Evolutionary conservation across 345 rosid genomes (phyloP).

Genomic region (Psidium guajava): DNA sequence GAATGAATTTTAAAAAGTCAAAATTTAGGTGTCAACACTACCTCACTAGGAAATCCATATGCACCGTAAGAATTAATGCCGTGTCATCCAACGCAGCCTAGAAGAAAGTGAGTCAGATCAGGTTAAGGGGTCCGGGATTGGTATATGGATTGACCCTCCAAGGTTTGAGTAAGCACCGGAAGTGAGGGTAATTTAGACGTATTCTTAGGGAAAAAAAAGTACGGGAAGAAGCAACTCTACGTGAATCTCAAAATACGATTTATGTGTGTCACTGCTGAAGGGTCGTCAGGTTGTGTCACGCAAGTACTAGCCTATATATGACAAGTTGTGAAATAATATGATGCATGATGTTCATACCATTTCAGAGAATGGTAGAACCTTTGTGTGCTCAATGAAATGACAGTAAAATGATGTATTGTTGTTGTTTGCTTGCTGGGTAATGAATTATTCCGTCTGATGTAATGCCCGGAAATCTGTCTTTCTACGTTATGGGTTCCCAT

Average conservation of each 20-base stretch:
- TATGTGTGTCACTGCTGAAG: neutral
- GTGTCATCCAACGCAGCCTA: too few relatives aligned
- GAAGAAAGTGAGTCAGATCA: too few relatives aligned
- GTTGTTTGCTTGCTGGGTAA: fast-evolving
- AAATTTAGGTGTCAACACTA: too few relatives aligned
- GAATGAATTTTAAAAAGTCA: too few relatives aligned
- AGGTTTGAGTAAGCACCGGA: neutral
- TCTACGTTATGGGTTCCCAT: neutral
- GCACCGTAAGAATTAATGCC: too few relatives aligned
- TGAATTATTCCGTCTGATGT: neutral
- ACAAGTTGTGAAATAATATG: neutral
- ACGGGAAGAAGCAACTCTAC: neutral
- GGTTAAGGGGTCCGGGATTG: neutral
- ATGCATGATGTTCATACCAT: neutral
- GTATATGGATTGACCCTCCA: neutral
- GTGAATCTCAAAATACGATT: neutral
- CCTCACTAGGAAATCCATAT: too few relatives aligned
- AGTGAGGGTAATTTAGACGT: neutral
- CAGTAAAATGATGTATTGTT: neutral
- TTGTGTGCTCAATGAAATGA: neutral
- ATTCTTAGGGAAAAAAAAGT: neutral
- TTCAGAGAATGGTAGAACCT: neutral
- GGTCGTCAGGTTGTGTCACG: neutral
- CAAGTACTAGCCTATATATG: neutral
- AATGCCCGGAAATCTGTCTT: fast-evolving